A percentile compares a stretch with the other conserved stretches of the same genome.
Conservation (phyloP, 495 filamentous ascomycete species). For the Apodospora peruviana region DNA sequence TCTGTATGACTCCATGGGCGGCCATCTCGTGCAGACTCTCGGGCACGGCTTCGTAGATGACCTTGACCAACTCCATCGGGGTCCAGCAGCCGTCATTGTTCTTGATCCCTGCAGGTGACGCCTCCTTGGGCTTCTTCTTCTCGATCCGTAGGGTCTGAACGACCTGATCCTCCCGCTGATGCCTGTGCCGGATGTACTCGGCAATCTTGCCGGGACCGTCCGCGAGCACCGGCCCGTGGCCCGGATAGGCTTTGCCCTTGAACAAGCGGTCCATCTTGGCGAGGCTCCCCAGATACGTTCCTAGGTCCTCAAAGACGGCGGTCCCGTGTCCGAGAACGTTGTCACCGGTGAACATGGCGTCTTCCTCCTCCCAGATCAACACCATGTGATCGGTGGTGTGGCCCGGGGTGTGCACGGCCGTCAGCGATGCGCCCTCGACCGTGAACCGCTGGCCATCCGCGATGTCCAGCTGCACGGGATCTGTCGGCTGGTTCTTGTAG, state of each 20-base stretch:
- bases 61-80: constrained; percentile 74
- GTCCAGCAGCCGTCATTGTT: constrained; percentile 61
- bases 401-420: constrained; percentile 72
- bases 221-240: constrained; percentile 72
- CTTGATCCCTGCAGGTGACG: constrained; percentile 7
- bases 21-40: constrained; percentile 70
- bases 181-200: constrained; percentile 80
- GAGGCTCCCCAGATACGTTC: constrained; percentile 66
- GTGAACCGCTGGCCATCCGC: constrained; percentile 65
- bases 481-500: constrained; percentile 48
- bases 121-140: constrained; percentile 4
- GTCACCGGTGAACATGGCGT: constrained; percentile 89
- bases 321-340: constrained; percentile 94
- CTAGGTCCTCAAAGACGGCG: constrained; percentile 81
- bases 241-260: constrained; percentile 73
- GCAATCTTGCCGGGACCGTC: constrained; percentile 58
- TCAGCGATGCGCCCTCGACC: constrained; percentile 71
- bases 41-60: constrained; percentile 75
- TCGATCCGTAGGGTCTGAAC: constrained; percentile 55
- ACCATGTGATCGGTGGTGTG: constrained; percentile 85
- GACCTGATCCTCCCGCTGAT: constrained; percentile 76
- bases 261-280: constrained; percentile 63
- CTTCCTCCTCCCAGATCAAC: constrained; percentile 66
- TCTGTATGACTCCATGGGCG: constrained; percentile 59
- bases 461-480: constrained; percentile 49